phyloP scores from a whole-genome alignment of 2,329 filamentous ascomycete species.

The Trichoderma simmonsii region DNA sequence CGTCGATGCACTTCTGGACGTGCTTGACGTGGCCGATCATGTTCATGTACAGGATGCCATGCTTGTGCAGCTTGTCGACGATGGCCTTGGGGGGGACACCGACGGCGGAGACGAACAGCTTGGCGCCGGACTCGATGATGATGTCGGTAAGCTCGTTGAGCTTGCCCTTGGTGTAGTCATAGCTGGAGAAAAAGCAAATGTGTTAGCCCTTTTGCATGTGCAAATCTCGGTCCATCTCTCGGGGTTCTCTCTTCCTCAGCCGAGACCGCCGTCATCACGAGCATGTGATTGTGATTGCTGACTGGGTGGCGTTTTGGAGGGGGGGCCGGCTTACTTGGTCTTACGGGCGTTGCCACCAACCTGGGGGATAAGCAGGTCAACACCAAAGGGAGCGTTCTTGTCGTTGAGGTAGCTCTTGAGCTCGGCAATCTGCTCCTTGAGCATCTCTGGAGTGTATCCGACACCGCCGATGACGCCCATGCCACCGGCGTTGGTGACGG shows the following conservation, averaged over 20 bases:
- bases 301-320: neutral
- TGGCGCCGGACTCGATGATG: conserved; percentile 86
- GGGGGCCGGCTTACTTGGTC: conserved; percentile 63
- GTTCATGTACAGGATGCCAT: conserved; percentile 97
- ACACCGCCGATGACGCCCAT: conserved; percentile 95
- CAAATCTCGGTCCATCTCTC: neutral
- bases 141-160: conserved; percentile 86
- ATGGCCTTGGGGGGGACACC: conserved; percentile 86
- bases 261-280: neutral
- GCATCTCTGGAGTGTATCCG: conserved; percentile 96
- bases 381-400: conserved; percentile 93
- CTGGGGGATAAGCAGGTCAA: conserved; percentile 90
- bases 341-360: conserved; percentile 92
- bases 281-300: conserved; percentile 28
- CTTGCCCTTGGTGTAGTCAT: conserved; percentile 99
- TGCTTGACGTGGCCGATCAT: conserved; percentile 99
- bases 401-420: conserved; percentile 83
- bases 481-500: conserved; percentile 94
- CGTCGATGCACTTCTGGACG: conserved; percentile 89
- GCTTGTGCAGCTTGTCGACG: conserved; percentile 84
- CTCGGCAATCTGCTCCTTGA: conserved; percentile 90
- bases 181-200: conserved; percentile 53
- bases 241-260: neutral
- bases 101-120: conserved; percentile 94
- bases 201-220: neutral